A percentile compares a stretch with the other conserved stretches of the same genome.
phyloP scores from a whole-genome alignment of 2,329 filamentous ascomycete species.

The Rosellinia necatrix region DNA sequence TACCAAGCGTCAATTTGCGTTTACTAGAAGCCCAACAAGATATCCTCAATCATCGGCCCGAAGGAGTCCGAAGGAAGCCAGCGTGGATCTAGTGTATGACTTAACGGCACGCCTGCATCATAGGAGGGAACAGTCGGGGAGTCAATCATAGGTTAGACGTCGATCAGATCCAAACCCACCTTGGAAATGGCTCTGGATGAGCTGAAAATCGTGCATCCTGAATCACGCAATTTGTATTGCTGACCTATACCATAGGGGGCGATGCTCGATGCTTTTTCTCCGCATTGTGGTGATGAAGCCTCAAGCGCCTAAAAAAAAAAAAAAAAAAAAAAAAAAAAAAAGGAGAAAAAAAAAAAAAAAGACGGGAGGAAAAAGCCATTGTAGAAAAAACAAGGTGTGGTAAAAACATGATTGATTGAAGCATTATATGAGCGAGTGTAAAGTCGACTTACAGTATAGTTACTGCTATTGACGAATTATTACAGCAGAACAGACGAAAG shows the following conservation, averaged over 20 bases:
- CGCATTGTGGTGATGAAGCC: no score
- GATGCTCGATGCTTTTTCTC: background rate
- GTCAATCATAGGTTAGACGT: background rate
- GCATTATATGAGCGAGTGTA: no score
- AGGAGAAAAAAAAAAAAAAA: no score
- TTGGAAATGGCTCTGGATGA: background rate
- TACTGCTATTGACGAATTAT: no score
- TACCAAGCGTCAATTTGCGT: conserved; percentile 7
- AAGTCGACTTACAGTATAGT: no score
- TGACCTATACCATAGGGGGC: background rate
- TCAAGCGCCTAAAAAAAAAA: no score
- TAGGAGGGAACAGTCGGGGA: background rate
- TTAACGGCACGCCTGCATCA: background rate
- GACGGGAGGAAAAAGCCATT: no score
- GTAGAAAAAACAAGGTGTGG: no score
- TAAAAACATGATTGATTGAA: no score
- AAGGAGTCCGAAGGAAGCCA: background rate
- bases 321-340: no score
- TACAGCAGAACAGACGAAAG: no score
- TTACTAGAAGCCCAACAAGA: conserved; percentile 5
- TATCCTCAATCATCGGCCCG: conserved; percentile 5
- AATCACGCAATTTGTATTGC: background rate
- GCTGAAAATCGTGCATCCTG: conserved; percentile 6
- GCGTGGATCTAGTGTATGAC: background rate
- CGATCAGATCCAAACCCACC: conserved; percentile 7